Percentiles rank a stretch among this genome's conserved stretches.
These are phyloP conservation scores for Globisporangium abappressorium DNA, from an alignment of 352 stramenopile species.

Conservation along the genomic window DNA sequence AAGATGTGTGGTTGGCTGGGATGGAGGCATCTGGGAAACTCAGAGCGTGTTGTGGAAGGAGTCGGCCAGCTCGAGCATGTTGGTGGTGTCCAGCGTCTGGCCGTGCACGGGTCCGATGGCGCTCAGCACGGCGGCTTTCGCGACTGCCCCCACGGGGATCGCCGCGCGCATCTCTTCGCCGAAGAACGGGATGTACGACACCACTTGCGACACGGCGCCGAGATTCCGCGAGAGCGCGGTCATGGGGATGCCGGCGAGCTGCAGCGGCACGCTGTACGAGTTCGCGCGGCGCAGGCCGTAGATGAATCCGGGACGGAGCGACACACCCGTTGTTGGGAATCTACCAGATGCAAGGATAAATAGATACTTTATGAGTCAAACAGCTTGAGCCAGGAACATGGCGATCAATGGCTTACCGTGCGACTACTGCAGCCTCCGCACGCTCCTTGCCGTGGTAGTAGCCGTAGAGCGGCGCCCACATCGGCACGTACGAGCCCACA, in stretches of 20 bases:
- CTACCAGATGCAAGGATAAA: conserved; percentile 8
- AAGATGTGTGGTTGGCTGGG: not conserved
- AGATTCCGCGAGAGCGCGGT: conserved; percentile 56
- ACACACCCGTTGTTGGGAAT: conserved; percentile 79
- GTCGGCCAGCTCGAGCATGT: conserved; percentile 67
- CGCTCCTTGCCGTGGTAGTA: conserved; percentile 91
- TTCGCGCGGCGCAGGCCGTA: conserved; percentile 77
- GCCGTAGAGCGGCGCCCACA: conserved; percentile 76
- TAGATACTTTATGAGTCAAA: not conserved
- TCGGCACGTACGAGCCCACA: conserved; percentile 71
- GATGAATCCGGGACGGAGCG: conserved; percentile 87
- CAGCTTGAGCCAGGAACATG: not conserved
- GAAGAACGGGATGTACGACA: conserved; percentile 62
- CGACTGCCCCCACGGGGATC: conserved; percentile 62
- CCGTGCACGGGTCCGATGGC: conserved; percentile 64
- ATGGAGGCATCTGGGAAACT: not conserved
- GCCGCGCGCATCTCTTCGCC: conserved; percentile 66
- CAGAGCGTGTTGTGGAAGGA: conserved; percentile 79
- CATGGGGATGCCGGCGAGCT: conserved; percentile 72
- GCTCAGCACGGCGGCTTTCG: conserved; percentile 82
- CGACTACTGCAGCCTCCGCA: conserved; percentile 71
- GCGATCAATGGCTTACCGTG: conserved; percentile 31
- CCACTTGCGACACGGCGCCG: conserved; percentile 47
- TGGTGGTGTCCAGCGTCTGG: conserved; percentile 60
- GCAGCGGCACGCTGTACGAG: conserved; percentile 68